phyloP scores from a whole-genome alignment of 805 yeast genomes.

The Teunomyces gatunensis region DNA sequence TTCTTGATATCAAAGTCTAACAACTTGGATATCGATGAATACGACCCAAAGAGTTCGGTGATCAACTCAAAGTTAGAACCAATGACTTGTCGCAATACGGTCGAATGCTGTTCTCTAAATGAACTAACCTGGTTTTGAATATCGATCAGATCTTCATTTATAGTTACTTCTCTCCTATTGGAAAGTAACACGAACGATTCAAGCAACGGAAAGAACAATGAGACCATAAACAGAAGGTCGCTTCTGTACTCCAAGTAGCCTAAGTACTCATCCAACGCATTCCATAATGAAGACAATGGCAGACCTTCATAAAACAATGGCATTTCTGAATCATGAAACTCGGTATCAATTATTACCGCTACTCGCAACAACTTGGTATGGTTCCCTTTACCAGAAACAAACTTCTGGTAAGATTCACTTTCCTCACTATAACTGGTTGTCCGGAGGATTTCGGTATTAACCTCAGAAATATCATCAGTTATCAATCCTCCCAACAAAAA shows the following conservation, averaged over 20 bases:
- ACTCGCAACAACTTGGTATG: conserved; percentile 84
- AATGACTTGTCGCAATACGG: conserved; percentile 86
- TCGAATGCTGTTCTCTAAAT: conserved; percentile 85
- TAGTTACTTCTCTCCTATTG: conserved; percentile 70
- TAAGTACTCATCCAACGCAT: conserved; percentile 71
- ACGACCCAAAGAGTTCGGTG: conserved; percentile 92
- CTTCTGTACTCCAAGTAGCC: conserved; percentile 57
- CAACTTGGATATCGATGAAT: conserved; percentile 85
- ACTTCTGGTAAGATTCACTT: conserved; percentile 56
- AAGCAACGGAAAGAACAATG: conserved; percentile 78
- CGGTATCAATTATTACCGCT: conserved; percentile 81
- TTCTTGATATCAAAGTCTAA: conserved; percentile 93
- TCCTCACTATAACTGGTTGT: conserved; percentile 40
- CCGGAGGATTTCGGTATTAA: conserved; percentile 37
- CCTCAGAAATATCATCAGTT: too few species aligned
- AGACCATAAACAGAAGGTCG: conserved; percentile 55
- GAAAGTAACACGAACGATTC: conserved; percentile 95
- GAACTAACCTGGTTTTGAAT: conserved; percentile 63
- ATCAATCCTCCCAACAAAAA: too few species aligned
- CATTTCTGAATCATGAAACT: conserved; percentile 58
- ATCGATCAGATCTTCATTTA: conserved; percentile 50
- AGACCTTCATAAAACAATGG: conserved; percentile 60
- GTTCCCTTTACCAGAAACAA: conserved; percentile 76
- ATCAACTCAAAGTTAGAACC: conserved; percentile 84
- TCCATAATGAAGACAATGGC: conserved; percentile 80